Evolutionary conservation across 2,329 filamentous ascomycete genomes (phyloP), one percentile per base, ranked within the genome.

Genomic region (Fusarium sp.): DNA sequence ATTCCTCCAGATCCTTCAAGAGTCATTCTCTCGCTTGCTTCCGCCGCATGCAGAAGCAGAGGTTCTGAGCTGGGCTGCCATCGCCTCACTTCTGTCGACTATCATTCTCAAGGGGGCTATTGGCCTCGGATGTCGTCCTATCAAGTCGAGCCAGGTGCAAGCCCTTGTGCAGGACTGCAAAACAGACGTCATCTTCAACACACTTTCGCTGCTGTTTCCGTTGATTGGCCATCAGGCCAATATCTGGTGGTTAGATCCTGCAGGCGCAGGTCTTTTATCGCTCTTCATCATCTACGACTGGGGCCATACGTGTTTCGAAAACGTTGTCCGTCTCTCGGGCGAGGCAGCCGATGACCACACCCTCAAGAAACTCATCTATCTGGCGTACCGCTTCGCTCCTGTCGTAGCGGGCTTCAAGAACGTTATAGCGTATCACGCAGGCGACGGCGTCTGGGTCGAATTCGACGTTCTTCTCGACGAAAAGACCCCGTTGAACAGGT

Each of bases 121-220:
- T 75, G 95, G 91, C 85, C 71, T 95, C 25, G 94, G 89, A 85
- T 96, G 91, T 73, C 87, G 90, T 7, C 77, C 93, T 25, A 89
- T 96, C 67, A 90, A 88, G 69, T 94, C 94, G 72, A 91, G 88
- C 5, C 91, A 88, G 60, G 92, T 96, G 0, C 92, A 93, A 71
- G 91, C 92, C 0, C 74, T 90, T 10, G 71, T 74, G 0, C 72
- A 75, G 13, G 72, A 75, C 10, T 75, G 72, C 54, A 76, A 79
- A 70, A 88, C 90, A 0, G 90, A 96, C 68, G 90, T 96, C 9
- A 86, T 95, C 17, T 96, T 96, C 83, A 96, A 96, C 77, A 87
- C 85, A 0, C 92, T 94, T 65, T 92, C 89, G 39, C 92, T 96
- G 67, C 82, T 94, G n/a, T 96, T 96, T 69, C 92, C 92, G 0